Evolutionary conservation across 495 filamentous ascomycete genomes (phyloP), one percentile per base, ranked within the genome.

Genomic region (Neurospora sp.): DNA sequence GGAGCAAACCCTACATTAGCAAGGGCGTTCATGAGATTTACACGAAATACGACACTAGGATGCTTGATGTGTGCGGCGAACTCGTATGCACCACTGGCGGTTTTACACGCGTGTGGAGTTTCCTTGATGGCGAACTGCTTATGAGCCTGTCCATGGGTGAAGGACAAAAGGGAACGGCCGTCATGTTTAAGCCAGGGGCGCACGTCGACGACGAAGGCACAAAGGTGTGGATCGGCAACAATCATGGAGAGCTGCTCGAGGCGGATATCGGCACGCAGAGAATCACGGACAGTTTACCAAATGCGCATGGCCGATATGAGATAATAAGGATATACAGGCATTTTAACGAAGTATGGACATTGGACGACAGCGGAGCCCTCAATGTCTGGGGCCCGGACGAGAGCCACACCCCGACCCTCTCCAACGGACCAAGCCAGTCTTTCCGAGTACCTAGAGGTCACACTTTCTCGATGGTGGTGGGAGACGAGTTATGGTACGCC

Each of bases 191-290:
- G 80, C 93, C 95, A 9, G 88, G 91, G 0, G 81, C 83, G 31
- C 87, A 88, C 68, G 84, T 93, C 8, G 88, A 91, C 72, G 91
- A 94, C 61, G 95, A 98, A 80, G 94, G 94, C 12, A 84, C 86
- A 65, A 87, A 90, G 16, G 74, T 99, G n/a, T 99, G 96, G 96
- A 86, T 99, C 18, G 96, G 96, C 1, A 97, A 90, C 40, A 97
- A 89, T 76, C 81, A 87, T 65, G 96, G 96, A 37, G 96, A 98
- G 73, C 82, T 99, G 20, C 87, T 95, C 61, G 96, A 99, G 82
- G 84, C 97, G 68, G 93, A 98, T 81, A 88, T 98, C 73, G 77
- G 83, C 3, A 87, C 87, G 5, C 90, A 93, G 74, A 88, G 85
- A 37, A 85, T 97, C 44, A 83, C 91, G 9, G 82, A 86, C 65